Percentiles rank a stretch among this genome's conserved stretches.
Evolutionary conservation across 768 basidiomycete species (phyloP).

Genomic region (Trametopsis cervina): DNA sequence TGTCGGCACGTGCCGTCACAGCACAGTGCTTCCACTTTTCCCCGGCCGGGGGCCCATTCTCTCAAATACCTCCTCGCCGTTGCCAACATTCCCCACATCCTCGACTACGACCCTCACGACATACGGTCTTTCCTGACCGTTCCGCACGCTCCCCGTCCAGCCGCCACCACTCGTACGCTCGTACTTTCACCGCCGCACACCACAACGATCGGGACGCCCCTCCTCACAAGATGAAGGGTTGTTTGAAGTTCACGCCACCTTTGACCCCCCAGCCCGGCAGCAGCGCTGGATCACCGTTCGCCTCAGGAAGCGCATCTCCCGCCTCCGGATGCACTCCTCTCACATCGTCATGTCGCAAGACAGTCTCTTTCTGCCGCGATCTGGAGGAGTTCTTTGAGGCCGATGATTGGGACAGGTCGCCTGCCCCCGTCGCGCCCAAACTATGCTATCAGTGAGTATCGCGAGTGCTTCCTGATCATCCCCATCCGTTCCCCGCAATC

Average conservation of each 20-base stretch:
- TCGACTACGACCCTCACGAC: not conserved
- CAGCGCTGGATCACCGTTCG: slow-evolving; percentile 3
- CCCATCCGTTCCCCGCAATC: not conserved
- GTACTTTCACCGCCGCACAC: not conserved
- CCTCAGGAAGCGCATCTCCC: slow-evolving; percentile 4
- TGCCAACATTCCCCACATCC: not conserved
- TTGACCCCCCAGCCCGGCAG: slow-evolving; percentile 7
- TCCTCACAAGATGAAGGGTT: slow-evolving; percentile 13
- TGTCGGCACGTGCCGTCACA: not conserved
- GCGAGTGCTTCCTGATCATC: not conserved
- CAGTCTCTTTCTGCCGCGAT: slow-evolving; percentile 13
- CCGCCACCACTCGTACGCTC: not conserved
- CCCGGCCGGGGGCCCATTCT: not conserved
- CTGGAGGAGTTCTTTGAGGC: slow-evolving; percentile 16
- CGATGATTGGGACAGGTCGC: slow-evolving; percentile 18
- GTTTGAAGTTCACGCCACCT: slow-evolving; percentile 13
- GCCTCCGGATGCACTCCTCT: not conserved
- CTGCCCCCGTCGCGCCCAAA: slow-evolving; percentile 14
- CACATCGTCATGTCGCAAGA: slow-evolving; percentile 3
- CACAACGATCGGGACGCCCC: not conserved
- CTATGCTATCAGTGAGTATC: slow-evolving; percentile 15
- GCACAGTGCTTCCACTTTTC: not conserved
- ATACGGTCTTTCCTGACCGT: not conserved
- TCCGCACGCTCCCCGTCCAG: not conserved
- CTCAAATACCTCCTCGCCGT: not conserved